Conservation (phyloP, 257 asterid species). For the Solanum gracilifrons region DNA sequence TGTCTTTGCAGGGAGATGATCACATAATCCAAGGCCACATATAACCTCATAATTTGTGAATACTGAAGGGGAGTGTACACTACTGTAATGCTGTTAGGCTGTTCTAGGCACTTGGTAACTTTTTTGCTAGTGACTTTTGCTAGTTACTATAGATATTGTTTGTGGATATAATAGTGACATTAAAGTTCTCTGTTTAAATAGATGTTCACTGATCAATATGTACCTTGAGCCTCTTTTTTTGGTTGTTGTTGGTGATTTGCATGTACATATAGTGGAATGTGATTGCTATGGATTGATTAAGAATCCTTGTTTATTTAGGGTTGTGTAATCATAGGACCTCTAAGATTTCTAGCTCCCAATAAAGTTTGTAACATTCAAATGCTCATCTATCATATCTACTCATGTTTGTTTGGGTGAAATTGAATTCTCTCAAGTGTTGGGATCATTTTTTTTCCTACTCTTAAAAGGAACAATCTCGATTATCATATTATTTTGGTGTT, state of each 20-base stretch:
- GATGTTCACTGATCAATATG: not conserved
- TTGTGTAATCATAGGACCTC: not conserved
- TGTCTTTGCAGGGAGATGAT: slow-evolving; percentile 5
- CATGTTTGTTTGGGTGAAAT: not conserved
- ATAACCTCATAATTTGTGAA: slow-evolving; percentile 1
- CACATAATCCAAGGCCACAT: not conserved
- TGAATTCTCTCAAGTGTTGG: not conserved
- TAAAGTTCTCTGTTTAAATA: not conserved
- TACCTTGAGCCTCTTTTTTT: not conserved
- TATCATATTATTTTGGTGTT: not conserved
- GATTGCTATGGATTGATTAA: not conserved
- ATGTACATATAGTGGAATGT: not conserved
- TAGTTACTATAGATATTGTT: not conserved
- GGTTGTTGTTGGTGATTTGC: not conserved
- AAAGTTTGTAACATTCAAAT: not conserved
- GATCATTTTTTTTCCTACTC: not conserved
- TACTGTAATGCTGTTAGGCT: not conserved
- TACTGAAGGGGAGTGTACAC: slow-evolving; percentile 2
- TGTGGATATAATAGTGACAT: not conserved
- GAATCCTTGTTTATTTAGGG: not conserved
- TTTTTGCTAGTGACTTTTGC: not conserved
- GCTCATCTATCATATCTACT: not conserved
- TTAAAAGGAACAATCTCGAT: not conserved
- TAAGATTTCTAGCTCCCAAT: not conserved
- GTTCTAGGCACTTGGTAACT: not conserved